Evolutionary conservation across 805 yeast species (phyloP), one percentile per base, ranked within the genome.

Genomic region (Metschnikowia peoriensis): DNA sequence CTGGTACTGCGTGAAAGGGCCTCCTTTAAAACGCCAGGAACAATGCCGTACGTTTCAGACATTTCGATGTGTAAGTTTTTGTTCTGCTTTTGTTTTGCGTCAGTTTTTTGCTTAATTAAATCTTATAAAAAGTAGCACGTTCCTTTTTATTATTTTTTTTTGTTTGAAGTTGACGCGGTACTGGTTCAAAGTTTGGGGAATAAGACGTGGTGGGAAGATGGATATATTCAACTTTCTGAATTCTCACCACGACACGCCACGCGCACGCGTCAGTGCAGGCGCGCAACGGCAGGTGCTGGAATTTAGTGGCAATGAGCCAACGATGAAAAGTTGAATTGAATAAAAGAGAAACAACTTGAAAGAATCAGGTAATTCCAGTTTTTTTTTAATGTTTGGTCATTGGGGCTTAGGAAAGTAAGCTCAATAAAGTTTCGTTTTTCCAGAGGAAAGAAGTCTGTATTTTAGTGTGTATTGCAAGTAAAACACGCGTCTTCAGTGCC

Each of bases 21-120:
- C 42, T 63, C 65, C 44, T 60, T 62, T 46, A 66, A 55, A 12
- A 62, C 58, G n/a, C 68, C 69, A 10, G 64, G 62, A 8, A 60
- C 47, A 16, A 66, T 60, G 16, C 65, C 67, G 55, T 58, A 55
- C 4, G 54, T 55, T 44, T 56, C 61, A 12, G 61, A 37, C 63
- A 58, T 59, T 28, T 32, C 22, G 22, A 22, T 32, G 43, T 14
- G 29, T n/a, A 9, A 8, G 10, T 22, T 40, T 40, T 40, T 11
- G 14, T 38, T 2, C 7, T 11, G 14, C 35, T 35, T 27, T 43
- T 10, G 34, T 17, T 28, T 7, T 22, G 39, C 35, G 46, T 6
- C 10, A 16, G 41, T 14, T 10, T 38, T 38, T 38, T 38, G 3
- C 16, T n/a, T 12, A 11, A 10, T 12, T 15, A n/a, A n/a, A 16